Evolutionary conservation across 176 grass and related monocot genomes (phyloP), one percentile per base, ranked within the genome.

Genomic region (Oryza australiensis): DNA sequence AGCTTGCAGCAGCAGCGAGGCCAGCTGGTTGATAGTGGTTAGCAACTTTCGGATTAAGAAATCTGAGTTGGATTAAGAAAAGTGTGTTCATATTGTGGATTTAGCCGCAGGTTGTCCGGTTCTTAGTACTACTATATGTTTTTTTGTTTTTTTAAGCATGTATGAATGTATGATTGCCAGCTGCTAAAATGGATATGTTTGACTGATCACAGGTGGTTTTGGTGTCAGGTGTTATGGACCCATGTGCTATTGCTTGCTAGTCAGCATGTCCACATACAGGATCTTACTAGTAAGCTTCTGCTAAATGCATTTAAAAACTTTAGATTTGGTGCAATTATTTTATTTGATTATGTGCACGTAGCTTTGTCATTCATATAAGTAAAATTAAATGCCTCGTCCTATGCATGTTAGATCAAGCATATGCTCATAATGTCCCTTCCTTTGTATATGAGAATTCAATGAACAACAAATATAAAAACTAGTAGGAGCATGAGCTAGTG

Each of bases 1-100:
- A 68, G 63, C 46, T 81, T 10, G 18, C 68, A 59, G 53, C 55
- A n/a, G 49, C 13, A 46, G 49, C 49, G 51, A 55, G 20, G 51
- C 51, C 71, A 64, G 67, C 55, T 69, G 63, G 78, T 82, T 64
- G 75, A 87, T 70, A 72, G 65, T 82, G 51, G 85, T 71, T 71
- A 82, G 46, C 46, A 70, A 20, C 72, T 63, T 70, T 75, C 18
- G 75, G 41, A 75, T 69, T 75, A 69, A 75, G 63, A 75, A 81
- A 76, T 49, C 46, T 16, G 15, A 49, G 46, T 75, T 24, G 75
- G 41, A 75, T 69, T 68, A 69, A 75, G 71, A 75, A 81, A 76
- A 3, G 12, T 33, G 37, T 66, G 69, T 28, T 3, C 27, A 38
- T 55, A 23, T 32, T 70, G 68, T 70, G 37, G 65, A 29, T 70